These are phyloP conservation scores for Sextonia rubra DNA, from an alignment of 164 flowering plant species.

Conservation along the genomic window DNA sequence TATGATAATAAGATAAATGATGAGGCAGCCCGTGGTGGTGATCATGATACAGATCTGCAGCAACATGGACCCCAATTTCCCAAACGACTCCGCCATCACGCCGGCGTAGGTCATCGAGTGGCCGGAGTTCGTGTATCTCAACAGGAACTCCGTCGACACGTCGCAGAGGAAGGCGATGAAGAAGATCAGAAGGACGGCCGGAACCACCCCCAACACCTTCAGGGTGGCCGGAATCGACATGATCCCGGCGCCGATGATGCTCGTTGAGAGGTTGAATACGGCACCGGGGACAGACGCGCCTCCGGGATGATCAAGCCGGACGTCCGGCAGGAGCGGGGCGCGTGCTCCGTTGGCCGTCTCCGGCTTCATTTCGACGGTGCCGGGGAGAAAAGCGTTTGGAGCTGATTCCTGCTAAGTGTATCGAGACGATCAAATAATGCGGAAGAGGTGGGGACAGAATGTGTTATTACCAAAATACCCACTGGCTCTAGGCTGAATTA, in stretches of 20 bases:
- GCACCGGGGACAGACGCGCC: constrained; percentile 59
- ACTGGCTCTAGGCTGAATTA: background rate
- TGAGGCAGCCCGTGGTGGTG: constrained; percentile 63
- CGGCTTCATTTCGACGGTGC: constrained; percentile 11
- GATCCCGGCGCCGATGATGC: constrained; percentile 92
- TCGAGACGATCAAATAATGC: background rate
- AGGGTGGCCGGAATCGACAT: constrained; percentile 95
- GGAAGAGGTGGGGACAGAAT: too few relatives aligned
- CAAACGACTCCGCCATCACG: constrained; percentile 79
- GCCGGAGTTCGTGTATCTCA: constrained; percentile 63
- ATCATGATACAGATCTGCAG: constrained; percentile 67
- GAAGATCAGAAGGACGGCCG: constrained; percentile 55
- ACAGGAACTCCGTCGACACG: constrained; percentile 62
- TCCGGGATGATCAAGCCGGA: background rate
- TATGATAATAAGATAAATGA: constrained; percentile 70
- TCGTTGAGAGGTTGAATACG: constrained; percentile 87
- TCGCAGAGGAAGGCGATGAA: constrained; percentile 55
- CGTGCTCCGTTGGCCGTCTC: constrained; percentile 14
- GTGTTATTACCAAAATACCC: background rate
- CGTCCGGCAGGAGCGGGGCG: constrained; percentile 35
- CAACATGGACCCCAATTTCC: constrained; percentile 50
- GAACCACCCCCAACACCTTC: constrained; percentile 75
- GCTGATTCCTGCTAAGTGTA: too few relatives aligned
- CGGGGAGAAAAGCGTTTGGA: background rate
- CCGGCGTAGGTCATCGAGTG: constrained; percentile 63